Base-by-base conservation (phyloP, 371 early-diverging fungal species). In the Blakeslea trispora region DNA sequence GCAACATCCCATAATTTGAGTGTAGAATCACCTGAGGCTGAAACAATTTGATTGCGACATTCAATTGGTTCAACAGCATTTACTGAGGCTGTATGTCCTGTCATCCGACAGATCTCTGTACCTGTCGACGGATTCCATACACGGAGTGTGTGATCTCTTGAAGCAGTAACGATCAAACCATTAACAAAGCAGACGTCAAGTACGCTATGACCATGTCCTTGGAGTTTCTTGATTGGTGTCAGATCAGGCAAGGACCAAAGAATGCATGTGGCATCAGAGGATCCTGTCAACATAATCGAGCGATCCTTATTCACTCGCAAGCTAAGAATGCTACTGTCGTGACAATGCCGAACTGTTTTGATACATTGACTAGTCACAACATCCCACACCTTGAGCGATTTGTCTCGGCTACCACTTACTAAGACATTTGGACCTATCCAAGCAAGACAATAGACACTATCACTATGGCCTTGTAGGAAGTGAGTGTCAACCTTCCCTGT, bases 381-480 rank as follows among this genome's bases (percentile, higher is more conserved):
- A 64, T 94, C 84, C 94, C 94, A 95, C 32, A 93, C 66, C 50
- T 86, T 87, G 45, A 97, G 77, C 3, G 92, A 89, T 35, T 84
- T 80, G 72, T 99, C 99, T 37, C 97, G 86, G 11, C 96, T 95
- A 10, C 99, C 98, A 1, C 93, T 92, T 13, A 95, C 85, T 28
- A 98, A 77, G 39, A 81, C 80, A 41, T 89, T 63, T 87, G 91
- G 62, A 84, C 40, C 50, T 1, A 74, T 54, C 66, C 76, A 92
- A 57, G 93, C 97, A 24, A 98, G 79, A 61, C 97, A 97, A 63
- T 99, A 95, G 0, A 99, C 92, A 45, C 93, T 89, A 60, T 97
- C 98, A 17, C 61, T 56, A 67, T 99, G 99, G 0, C 99, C 96
- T 3, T 66, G 54, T 18, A 91, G 66, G 43, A 72, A 82, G 23